Evolutionary conservation across 2,329 filamentous ascomycete species (phyloP), one percentile per base, ranked within the genome.

Genomic region (Chrysoporthe deuterocubensis): DNA sequence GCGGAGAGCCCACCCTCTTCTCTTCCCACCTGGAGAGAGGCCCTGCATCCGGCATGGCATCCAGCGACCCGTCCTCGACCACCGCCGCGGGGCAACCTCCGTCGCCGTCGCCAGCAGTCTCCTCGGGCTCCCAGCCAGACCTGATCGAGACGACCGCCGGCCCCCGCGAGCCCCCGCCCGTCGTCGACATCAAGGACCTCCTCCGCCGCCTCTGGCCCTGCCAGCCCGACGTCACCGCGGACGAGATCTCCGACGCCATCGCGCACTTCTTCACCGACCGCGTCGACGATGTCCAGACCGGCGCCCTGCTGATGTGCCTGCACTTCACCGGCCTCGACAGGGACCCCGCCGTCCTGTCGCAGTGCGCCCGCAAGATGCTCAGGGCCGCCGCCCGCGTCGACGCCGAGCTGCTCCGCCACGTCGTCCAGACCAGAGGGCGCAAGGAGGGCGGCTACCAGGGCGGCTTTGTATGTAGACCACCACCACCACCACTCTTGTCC

Each of bases 281-380:
- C 72, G 84, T 98, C 21, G 95, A 92, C n/a, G 90, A 92, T 50
- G 92, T 94, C 9, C 96, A 98, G 78, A 92, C 92, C 0, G 92
- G 92, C 65, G 92, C 94, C 50, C 84, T 99, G 66, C 84, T 98
- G 64, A 97, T 96, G 75, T 92, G 94, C 65, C 84, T 99, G 58
- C 95, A 97, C 81, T 97, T 97, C 73, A 97, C 94, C 1, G 89
- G 90, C 68, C 88, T 93, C 78, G 96, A 98, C 78, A 88, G 91
- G 72, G 88, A 91, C 71, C 88, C 94, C 37, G 92, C 96, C 75
- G 92, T 99, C 52, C 88, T 99, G 72, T 92, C 93, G 66, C 90
- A 90, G 81, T 95, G 93, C 73, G 94, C 95, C 4, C 83, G 86
- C 58, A 89, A 89, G 64, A 98, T 99, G 95, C 87, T 94, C 71